phyloP scores from a whole-genome alignment of 352 stramenopile species.

The Phytophthora tentaculata region DNA sequence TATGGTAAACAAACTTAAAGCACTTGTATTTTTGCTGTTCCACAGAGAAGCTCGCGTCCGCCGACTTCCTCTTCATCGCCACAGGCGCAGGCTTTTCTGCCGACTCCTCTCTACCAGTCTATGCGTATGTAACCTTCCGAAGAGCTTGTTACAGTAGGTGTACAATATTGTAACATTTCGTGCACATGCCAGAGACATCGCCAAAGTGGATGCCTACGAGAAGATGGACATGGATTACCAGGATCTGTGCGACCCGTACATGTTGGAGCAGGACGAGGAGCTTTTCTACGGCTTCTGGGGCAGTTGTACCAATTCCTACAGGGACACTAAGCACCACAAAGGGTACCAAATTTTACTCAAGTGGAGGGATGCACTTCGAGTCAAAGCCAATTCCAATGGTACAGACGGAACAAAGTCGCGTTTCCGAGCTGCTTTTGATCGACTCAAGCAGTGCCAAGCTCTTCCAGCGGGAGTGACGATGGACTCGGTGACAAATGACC shows the following conservation, averaged over 20 bases:
- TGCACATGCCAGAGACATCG: conserved; percentile 70
- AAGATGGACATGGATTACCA: conserved; percentile 86
- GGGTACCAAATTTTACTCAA: conserved; percentile 75
- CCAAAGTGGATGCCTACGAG: conserved; percentile 81
- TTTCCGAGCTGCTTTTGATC: conserved; percentile 51
- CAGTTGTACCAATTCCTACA: conserved; percentile 88
- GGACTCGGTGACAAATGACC: conserved; percentile 51
- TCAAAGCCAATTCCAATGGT: conserved; percentile 22
- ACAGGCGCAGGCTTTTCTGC: conserved; percentile 92
- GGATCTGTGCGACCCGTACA: conserved; percentile 90
- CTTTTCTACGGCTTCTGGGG: conserved; percentile 94
- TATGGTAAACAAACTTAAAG: background rate
- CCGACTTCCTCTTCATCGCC: conserved; percentile 88
- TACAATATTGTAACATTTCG: conserved; percentile 10
- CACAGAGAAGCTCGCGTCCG: conserved; percentile 67
- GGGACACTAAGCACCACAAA: conserved; percentile 74
- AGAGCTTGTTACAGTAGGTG: background rate
- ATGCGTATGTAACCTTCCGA: conserved; percentile 60
- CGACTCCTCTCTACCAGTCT: conserved; percentile 89
- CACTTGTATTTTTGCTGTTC: conserved; percentile 6
- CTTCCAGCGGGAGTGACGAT: conserved; percentile 37
- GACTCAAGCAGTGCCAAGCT: conserved; percentile 37
- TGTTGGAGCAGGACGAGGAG: conserved; percentile 77
- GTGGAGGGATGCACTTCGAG: conserved; percentile 49
- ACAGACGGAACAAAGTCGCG: conserved; percentile 21